These are phyloP conservation scores for Glycine soja DNA, from an alignment of 306 rosid genomes.

Conservation along the genomic window DNA sequence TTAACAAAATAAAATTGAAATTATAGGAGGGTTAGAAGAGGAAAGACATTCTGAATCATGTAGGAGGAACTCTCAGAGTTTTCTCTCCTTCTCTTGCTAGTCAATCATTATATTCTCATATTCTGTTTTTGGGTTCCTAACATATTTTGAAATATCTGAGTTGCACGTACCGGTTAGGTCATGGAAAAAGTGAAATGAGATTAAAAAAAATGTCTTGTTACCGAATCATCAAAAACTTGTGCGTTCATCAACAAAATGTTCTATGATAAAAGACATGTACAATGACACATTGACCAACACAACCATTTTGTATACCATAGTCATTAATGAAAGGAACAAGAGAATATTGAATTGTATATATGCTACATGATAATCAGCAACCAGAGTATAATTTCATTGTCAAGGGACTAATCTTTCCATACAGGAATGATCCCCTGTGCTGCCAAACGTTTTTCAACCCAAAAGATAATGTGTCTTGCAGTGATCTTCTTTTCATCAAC, in stretches of 20 bases:
- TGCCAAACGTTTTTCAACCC: conserved; percentile 98
- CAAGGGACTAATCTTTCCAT: conserved; percentile 66
- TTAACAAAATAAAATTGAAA: too few species aligned
- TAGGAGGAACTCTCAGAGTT: too few species aligned
- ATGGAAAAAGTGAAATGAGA: too few species aligned
- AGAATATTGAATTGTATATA: conserved; percentile 39
- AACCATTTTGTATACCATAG: conserved; percentile 29
- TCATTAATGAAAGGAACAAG: conserved; percentile 39
- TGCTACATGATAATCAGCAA: conserved; percentile 48
- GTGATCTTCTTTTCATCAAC: conserved; percentile 89
- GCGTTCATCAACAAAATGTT: background rate
- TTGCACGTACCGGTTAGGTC: too few species aligned
- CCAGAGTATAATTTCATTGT: conserved; percentile 36
- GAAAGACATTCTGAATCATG: too few species aligned
- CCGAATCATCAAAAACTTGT: too few species aligned
- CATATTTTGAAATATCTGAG: too few species aligned
- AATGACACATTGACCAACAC: conserved; percentile 29
- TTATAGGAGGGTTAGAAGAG: too few species aligned
- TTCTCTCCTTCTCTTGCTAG: too few species aligned
- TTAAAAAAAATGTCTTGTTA: too few species aligned
- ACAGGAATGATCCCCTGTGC: conserved; percentile 97
- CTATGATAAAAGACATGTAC: background rate
- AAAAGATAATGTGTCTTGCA: conserved; percentile 73
- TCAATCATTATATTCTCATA: too few species aligned
- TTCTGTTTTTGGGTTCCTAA: too few species aligned